These are phyloP conservation scores for Plectranthus barbatus DNA, from an alignment of 257 asterid genomes.

Conservation along the genomic window DNA sequence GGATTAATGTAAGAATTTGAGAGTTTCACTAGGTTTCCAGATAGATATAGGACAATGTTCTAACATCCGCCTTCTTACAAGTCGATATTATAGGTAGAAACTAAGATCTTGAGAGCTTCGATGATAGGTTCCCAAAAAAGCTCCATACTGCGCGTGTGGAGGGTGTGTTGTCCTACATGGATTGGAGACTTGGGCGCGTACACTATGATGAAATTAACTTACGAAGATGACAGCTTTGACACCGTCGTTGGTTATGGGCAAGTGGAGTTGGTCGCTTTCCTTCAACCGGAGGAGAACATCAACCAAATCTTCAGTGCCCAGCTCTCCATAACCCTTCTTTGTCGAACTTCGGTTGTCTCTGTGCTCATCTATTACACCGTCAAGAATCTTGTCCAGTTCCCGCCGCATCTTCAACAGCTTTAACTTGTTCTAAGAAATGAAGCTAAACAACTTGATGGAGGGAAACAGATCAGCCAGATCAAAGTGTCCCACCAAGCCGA, in stretches of 20 bases:
- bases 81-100: too few relatives aligned
- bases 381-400: slow-evolving; percentile 27
- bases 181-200: too few relatives aligned
- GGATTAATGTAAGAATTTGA: too few relatives aligned
- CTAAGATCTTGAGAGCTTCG: too few relatives aligned
- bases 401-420: slow-evolving; percentile 16
- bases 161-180: too few relatives aligned
- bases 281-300: slow-evolving; percentile 32
- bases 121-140: too few relatives aligned
- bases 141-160: too few relatives aligned
- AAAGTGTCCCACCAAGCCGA: slow-evolving; percentile 12
- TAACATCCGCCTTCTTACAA: too few relatives aligned
- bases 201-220: slow-evolving; percentile 2
- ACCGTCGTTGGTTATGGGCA: slow-evolving; percentile 21
- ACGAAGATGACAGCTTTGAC: slow-evolving; percentile 32
- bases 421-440: slow-evolving; percentile 15
- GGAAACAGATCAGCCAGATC: slow-evolving; percentile 30
- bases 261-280: slow-evolving; percentile 14
- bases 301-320: slow-evolving; percentile 27
- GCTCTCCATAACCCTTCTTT: slow-evolving; percentile 20
- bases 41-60: too few relatives aligned
- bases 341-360: slow-evolving; percentile 1
- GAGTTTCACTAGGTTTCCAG: too few relatives aligned
- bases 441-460: slow-evolving; percentile 10
- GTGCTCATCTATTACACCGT: slow-evolving; percentile 21